Evolutionary conservation across 2,329 filamentous ascomycete species (phyloP).

Genomic region (Exophiala spinifera): DNA sequence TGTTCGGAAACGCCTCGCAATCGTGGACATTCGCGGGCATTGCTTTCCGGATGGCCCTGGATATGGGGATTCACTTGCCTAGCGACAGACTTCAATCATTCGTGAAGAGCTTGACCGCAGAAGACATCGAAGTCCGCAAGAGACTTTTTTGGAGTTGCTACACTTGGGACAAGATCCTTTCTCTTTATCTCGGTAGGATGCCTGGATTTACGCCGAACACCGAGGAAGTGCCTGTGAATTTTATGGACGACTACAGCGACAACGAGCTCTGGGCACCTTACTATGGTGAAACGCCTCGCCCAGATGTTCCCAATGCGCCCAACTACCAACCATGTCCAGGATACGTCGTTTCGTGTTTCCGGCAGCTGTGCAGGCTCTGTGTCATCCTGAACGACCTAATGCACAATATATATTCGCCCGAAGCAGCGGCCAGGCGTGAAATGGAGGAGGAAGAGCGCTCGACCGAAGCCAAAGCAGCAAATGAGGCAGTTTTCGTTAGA

Average conservation of each 20-base stretch:
- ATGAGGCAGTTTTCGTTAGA: constrained; percentile 29
- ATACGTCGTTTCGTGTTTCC: constrained; percentile 33
- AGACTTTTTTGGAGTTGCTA: constrained; percentile 35
- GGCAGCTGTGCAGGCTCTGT: constrained; percentile 39
- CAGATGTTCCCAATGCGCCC: constrained; percentile 18
- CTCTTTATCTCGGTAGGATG: constrained; percentile 33
- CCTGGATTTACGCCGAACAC: constrained; percentile 28
- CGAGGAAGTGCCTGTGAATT: constrained; percentile 26
- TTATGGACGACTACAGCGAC: constrained; percentile 33
- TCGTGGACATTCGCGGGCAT: constrained; percentile 33
- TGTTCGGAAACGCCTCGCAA: constrained; percentile 31
- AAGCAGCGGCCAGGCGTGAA: constrained; percentile 40
- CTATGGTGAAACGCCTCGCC: constrained; percentile 28
- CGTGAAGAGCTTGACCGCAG: constrained; percentile 28
- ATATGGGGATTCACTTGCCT: constrained; percentile 32
- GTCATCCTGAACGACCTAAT: constrained; percentile 48
- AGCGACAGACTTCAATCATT: constrained; percentile 29
- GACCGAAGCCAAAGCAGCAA: constrained; percentile 16
- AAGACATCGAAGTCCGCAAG: constrained; percentile 33
- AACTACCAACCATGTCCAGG: constrained; percentile 29
- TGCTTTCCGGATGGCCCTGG: constrained; percentile 34
- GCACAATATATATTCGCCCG: constrained; percentile 45
- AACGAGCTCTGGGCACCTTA: constrained; percentile 32
- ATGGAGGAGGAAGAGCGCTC: constrained; percentile 21
- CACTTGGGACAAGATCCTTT: constrained; percentile 35